Evolutionary conservation across 1,139 yeast genomes (phyloP).

Genomic region (Nadsonia commutata): DNA sequence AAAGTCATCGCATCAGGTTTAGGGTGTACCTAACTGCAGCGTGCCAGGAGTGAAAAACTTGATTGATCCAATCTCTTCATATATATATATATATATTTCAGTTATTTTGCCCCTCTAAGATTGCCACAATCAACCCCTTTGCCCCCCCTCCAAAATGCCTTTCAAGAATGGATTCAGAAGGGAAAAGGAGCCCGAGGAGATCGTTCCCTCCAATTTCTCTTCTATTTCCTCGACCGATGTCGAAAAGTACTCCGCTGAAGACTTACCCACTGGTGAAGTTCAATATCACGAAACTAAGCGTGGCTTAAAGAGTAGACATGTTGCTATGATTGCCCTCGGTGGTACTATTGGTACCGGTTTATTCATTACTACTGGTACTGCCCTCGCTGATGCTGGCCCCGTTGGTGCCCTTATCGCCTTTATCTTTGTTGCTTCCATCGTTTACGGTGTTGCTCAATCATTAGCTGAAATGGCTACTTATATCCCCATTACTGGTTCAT

Average conservation of each 20-base stretch:
- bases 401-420: constrained; percentile 51
- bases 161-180: too few species aligned
- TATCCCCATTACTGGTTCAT: constrained; percentile 55
- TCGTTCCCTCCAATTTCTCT: too few species aligned
- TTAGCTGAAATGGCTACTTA: constrained; percentile 66
- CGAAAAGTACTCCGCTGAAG: background rate
- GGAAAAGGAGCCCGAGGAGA: too few species aligned
- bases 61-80: too few species aligned
- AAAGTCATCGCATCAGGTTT: too few species aligned
- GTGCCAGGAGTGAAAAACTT: too few species aligned
- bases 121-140: too few species aligned
- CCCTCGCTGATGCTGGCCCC: constrained; percentile 60
- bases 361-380: constrained; percentile 42
- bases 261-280: background rate
- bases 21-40: too few species aligned
- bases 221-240: too few species aligned
- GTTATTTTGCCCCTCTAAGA: too few species aligned
- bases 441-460: constrained; percentile 52
- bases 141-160: too few species aligned
- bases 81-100: too few species aligned
- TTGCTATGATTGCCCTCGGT: constrained; percentile 37
- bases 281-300: constrained; percentile 18
- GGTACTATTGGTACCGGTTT: constrained; percentile 38
- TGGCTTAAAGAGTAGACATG: constrained; percentile 31
- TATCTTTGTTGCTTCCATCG: constrained; percentile 47